Evolutionary conservation across 345 rosid species (phyloP), one percentile per base, ranked within the genome.

Genomic region (Brassica cretica): DNA sequence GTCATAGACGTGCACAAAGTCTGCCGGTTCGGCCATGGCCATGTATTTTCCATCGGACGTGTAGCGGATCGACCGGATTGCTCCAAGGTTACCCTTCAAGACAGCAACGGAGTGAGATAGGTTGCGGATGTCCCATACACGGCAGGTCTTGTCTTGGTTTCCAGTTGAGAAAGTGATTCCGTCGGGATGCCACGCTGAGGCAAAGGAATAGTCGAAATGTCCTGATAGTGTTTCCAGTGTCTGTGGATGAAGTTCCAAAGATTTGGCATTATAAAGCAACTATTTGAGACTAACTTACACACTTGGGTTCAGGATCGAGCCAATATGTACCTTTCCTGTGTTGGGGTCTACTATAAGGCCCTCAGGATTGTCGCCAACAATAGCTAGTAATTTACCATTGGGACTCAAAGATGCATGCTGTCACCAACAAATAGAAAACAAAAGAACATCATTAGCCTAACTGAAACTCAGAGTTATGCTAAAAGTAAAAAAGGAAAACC

Each of bases 1-100:
- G 72, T 91, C 90, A 37, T 82, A 91, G 15, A 91, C 87, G 51
- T 91, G 97, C 46, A 91, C 94, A 71, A 91, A 91, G 71, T 91
- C 97, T 0, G 97, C 94, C 6, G 97, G 93, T 84, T 91, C 97
- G 2, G 93, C 94, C 82, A 85, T 84, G 11, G 97, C 97, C 94
- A 90, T 84, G 81, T 85, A 88, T 65, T 76, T 86, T 0, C 97
- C 94, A 76, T 91, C 94, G 0, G 90, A 84, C 4, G 91, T 84
- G 83, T 87, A 91, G 37, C 94, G 90, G 65, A 91, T 81, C 2
- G 94, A 87, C 71, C 93, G 74, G 65, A 91, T 82, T 30, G 97
- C 94, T 76, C 97, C 97, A 10, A 91, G 87, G 81, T 90, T 88
- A 19, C 97, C 97, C 82, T 85, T 90, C 77, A 91, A 76, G 70